These are phyloP conservation scores for Ceratobasidium sp. DNA, from an alignment of 1,284 basidiomycete genomes.

Conservation along the genomic window DNA sequence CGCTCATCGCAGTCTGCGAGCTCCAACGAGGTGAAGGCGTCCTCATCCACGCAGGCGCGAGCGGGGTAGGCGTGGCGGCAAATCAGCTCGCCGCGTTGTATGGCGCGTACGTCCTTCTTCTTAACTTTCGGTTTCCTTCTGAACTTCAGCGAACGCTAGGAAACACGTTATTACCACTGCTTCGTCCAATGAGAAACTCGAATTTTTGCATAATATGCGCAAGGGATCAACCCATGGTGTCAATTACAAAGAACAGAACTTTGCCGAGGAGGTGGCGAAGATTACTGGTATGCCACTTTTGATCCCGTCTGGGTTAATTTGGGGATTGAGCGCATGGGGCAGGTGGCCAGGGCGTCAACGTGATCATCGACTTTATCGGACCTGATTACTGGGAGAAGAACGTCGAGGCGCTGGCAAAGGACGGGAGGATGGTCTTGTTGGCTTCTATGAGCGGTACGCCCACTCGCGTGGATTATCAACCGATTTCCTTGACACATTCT, in stretches of 20 bases:
- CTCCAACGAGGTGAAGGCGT: constrained; percentile 76
- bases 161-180: constrained; percentile 82
- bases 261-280: constrained; percentile 69
- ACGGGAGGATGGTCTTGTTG: constrained; percentile 79
- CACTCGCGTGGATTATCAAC: not conserved
- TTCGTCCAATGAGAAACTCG: constrained; percentile 83
- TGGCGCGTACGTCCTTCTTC: constrained; percentile 65
- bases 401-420: constrained; percentile 73
- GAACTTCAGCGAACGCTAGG: constrained; percentile 50
- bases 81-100: constrained; percentile 84
- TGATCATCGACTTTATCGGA: constrained; percentile 90
- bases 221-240: constrained; percentile 70
- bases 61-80: constrained; percentile 89
- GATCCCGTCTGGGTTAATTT: not conserved
- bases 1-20: constrained; percentile 72
- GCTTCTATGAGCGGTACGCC: constrained; percentile 71
- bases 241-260: constrained; percentile 88
- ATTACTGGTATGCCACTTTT: constrained; percentile 53
- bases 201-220: constrained; percentile 71
- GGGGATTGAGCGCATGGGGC: not conserved
- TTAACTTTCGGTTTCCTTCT: not conserved
- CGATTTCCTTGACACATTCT: too few species aligned
- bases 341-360: constrained; percentile 70
- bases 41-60: constrained; percentile 88
- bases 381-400: constrained; percentile 85